These are phyloP conservation scores for Populus simonii DNA, from an alignment of 345 rosid species.

Conservation along the genomic window DNA sequence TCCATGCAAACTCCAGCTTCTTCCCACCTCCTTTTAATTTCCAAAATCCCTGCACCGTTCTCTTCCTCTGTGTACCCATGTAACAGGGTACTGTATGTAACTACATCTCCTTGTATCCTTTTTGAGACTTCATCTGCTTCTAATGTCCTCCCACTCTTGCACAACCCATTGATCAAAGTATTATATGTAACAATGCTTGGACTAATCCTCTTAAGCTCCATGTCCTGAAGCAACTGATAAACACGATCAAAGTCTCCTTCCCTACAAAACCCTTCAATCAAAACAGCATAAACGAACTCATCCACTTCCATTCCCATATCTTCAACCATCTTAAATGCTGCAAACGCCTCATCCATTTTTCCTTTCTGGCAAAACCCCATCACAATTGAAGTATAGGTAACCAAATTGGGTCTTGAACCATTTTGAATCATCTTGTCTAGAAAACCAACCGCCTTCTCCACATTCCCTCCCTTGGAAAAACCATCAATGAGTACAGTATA, in stretches of 20 bases:
- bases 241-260: conserved; percentile 51
- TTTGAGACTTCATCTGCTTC: conserved; percentile 69
- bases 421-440: conserved; percentile 54
- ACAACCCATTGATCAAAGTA: conserved; percentile 62
- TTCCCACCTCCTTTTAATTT: conserved; percentile 48
- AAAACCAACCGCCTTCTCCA: conserved; percentile 50
- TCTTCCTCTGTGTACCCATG: conserved; percentile 58
- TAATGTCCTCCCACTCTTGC: conserved; percentile 57
- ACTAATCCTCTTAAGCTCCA: conserved; percentile 65
- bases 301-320: conserved; percentile 50
- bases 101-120: conserved; percentile 50
- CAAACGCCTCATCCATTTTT: conserved; percentile 58
- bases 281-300: conserved; percentile 67
- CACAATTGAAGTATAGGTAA: conserved; percentile 54
- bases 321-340: conserved; percentile 47
- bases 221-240: conserved; percentile 54
- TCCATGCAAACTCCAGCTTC: conserved; percentile 57
- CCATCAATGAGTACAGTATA: conserved; percentile 59
- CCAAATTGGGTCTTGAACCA: conserved; percentile 53
- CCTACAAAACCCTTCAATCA: conserved; percentile 66
- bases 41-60: conserved; percentile 48
- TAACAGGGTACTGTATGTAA: conserved; percentile 64
- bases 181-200: conserved; percentile 58
- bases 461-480: conserved; percentile 44
- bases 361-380: conserved; percentile 62